Evolutionary conservation across 129 eudicot genomes (phyloP), one percentile per base, ranked within the genome.

Genomic region (Ambrosia artemisiifolia): DNA sequence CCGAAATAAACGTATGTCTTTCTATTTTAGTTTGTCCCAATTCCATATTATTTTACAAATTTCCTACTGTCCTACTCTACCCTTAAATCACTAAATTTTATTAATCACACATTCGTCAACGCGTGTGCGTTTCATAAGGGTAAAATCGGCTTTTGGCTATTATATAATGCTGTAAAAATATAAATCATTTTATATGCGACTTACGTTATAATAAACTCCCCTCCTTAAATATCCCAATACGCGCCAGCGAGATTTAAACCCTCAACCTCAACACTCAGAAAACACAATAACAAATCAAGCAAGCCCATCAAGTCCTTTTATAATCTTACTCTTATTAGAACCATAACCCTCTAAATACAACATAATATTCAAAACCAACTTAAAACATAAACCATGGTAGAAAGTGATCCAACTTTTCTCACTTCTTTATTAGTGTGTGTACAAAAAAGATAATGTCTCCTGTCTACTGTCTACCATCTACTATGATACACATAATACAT

Each of bases 281-380:
- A 67, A n/a, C 59, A 59, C 17, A 35, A 63, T 60, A 50, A 69
- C 47, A 48, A 48, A 46, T 49, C 63, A 50, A 69, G 46, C 34
- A 66, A 44, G 14, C 51, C 33, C 48, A 38, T n/a, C 69, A 64
- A 64, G 11, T 5, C 56, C 71, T 11, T 9, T 13, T 11, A n/a
- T 66, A 42, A 46, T 28, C 72, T 47, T 13, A 20, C 11, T 66
- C 7, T 10, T 67, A 6, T 67, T 44, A 56, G 24, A 67, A 12
- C 42, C 49, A 18, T 42, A 44, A 66, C 56, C 30, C 24, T 49
- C 18, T 34, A 33, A 50, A n/a, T n/a, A n/a, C 65, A 70, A 53
- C 4, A 54, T 70, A 19, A 19, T 51, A 34, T 70, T 19, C 40
- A 30, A 19, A 11, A 48, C 7, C 28, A 30, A 60, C 42, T 30